A percentile compares a stretch with the other conserved stretches of the same genome.
These are phyloP conservation scores for Akanthomyces uredinophilus DNA, from an alignment of 2,329 filamentous ascomycete species.

Conservation along the genomic window DNA sequence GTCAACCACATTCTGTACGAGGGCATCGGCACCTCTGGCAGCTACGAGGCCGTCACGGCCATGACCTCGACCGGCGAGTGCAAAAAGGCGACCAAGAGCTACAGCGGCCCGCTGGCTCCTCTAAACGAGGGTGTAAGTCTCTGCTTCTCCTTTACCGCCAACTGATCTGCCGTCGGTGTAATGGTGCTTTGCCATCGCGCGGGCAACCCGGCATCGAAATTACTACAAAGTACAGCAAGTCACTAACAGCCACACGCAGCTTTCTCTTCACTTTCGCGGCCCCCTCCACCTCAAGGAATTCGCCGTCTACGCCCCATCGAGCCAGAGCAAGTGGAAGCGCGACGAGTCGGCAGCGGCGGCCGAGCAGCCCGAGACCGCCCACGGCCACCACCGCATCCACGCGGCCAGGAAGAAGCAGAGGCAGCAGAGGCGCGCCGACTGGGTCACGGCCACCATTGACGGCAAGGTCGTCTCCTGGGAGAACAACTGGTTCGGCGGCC, in stretches of 20 bases:
- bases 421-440: constrained; percentile 45
- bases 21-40: constrained; percentile 54
- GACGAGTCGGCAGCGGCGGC: constrained; percentile 16
- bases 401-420: constrained; percentile 37
- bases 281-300: constrained; percentile 62
- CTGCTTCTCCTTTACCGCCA: not conserved
- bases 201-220: too few species aligned
- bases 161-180: too few species aligned
- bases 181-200: too few species aligned
- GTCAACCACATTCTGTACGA: constrained; percentile 65
- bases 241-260: constrained; percentile 37
- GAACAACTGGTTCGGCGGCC: constrained; percentile 47
- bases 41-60: constrained; percentile 57
- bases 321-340: constrained; percentile 25
- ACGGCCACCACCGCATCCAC: constrained; percentile 48
- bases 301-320: constrained; percentile 59
- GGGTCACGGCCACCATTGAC: constrained; percentile 54
- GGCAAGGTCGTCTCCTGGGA: constrained; percentile 53
- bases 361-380: constrained; percentile 23
- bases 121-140: constrained; percentile 63
- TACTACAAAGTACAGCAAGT: too few species aligned
- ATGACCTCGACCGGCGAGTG: constrained; percentile 57
- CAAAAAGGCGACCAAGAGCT: constrained; percentile 44
- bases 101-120: constrained; percentile 58
- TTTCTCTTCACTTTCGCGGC: constrained; percentile 69